A percentile compares a stretch with the other conserved stretches of the same genome.
Evolutionary conservation across 495 filamentous ascomycete genomes (phyloP).

Genomic region (Penicillium odoratum): DNA sequence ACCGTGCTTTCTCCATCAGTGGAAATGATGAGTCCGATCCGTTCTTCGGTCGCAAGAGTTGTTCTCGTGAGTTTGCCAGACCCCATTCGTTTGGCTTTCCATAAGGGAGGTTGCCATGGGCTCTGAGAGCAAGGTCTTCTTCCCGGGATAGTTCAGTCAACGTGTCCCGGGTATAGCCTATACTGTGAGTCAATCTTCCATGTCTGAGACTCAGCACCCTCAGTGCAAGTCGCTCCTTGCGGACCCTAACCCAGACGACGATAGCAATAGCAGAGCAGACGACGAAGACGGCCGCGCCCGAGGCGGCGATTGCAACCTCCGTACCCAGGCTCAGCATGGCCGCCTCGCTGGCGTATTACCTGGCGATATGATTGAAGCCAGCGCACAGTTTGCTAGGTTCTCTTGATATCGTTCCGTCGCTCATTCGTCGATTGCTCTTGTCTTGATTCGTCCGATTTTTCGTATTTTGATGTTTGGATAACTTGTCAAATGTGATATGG

Average conservation of each 20-base stretch:
- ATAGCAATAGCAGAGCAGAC: slow-evolving; percentile 34
- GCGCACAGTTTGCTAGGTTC: slow-evolving; percentile 8
- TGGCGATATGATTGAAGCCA: background rate
- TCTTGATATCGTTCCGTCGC: background rate
- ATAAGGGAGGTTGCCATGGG: slow-evolving; percentile 43
- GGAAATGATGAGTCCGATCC: slow-evolving; percentile 30
- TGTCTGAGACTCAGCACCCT: slow-evolving; percentile 27
- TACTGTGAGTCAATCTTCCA: slow-evolving; percentile 22
- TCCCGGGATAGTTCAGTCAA: slow-evolving; percentile 39
- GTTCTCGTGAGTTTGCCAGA: slow-evolving; percentile 43
- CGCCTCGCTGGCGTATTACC: slow-evolving; percentile 13
- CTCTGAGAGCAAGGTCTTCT: slow-evolving; percentile 34
- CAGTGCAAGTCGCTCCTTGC: slow-evolving; percentile 40
- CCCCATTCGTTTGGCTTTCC: slow-evolving; percentile 45
- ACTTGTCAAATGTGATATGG: background rate
- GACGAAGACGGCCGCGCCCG: slow-evolving; percentile 40
- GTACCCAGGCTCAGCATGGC: slow-evolving; percentile 39
- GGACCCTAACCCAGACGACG: slow-evolving; percentile 42
- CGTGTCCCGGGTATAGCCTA: slow-evolving; percentile 34
- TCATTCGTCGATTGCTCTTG: slow-evolving; percentile 8
- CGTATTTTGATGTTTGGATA: background rate
- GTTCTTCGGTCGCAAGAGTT: slow-evolving; percentile 23
- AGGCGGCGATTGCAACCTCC: slow-evolving; percentile 46
- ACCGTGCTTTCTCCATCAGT: slow-evolving; percentile 29
- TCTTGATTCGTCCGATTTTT: background rate